These are phyloP conservation scores for Schrenkiella parvula DNA, from an alignment of 345 rosid genomes.

Conservation along the genomic window DNA sequence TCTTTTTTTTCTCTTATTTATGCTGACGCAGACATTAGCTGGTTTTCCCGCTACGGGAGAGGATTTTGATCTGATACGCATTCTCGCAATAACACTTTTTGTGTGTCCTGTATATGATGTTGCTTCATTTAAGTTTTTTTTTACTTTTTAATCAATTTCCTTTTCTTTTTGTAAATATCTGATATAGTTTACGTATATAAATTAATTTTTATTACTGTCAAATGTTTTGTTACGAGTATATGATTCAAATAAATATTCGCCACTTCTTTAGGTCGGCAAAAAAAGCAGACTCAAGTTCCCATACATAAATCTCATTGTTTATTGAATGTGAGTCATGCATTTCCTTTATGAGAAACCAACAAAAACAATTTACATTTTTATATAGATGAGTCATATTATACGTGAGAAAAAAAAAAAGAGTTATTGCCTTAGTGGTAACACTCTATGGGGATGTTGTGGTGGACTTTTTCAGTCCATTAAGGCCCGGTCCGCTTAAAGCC, in stretches of 20 bases:
- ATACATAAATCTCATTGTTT: neutral
- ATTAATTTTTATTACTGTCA: neutral
- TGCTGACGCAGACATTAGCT: slow-evolving; percentile 11
- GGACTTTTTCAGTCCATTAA: neutral
- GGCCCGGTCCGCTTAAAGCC: neutral
- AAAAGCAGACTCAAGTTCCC: neutral
- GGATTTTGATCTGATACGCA: slow-evolving; percentile 19
- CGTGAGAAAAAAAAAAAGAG: neutral
- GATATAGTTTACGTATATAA: neutral
- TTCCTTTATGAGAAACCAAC: neutral
- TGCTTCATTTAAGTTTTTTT: neutral
- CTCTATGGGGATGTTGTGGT: neutral
- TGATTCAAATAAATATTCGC: neutral
- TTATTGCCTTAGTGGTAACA: neutral
- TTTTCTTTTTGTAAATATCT: neutral
- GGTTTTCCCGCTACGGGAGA: slow-evolving; percentile 11
- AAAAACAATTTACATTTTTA: too few relatives aligned
- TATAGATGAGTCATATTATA: neutral
- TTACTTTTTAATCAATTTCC: neutral
- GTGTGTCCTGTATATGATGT: neutral
- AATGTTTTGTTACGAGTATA: neutral
- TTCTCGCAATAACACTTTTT: neutral
- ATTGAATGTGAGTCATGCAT: neutral
- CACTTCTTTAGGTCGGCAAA: slow-evolving; percentile 23
- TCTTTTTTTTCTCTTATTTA: neutral